phyloP scores from a whole-genome alignment of 2,329 filamentous ascomycete species.

The Exophiala sp. region DNA sequence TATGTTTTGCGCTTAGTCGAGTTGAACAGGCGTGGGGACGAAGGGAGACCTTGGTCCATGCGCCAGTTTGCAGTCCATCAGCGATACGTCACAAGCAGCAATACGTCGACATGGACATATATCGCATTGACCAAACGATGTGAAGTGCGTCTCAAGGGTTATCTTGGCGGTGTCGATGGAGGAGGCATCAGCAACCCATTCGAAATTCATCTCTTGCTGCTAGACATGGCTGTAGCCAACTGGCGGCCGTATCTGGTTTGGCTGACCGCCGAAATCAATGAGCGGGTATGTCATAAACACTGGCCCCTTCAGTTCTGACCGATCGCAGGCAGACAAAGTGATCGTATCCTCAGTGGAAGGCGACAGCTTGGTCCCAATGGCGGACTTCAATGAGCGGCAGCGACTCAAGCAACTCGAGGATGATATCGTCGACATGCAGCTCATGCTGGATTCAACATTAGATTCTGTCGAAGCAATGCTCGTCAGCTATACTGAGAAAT shows the following conservation, averaged over 20 bases:
- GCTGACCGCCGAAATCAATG: not conserved
- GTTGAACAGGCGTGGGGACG: slow-evolving; percentile 13
- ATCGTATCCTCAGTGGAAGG: not conserved
- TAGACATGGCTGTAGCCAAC: not conserved
- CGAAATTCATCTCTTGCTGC: not conserved
- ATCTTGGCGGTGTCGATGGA: not conserved
- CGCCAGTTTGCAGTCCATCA: slow-evolving; percentile 26
- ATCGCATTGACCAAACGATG: slow-evolving; percentile 15
- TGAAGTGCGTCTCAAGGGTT: not conserved
- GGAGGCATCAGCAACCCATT: not conserved
- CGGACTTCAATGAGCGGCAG: not conserved
- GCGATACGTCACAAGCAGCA: slow-evolving; percentile 1
- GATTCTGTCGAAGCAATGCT: not conserved
- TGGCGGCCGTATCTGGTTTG: not conserved
- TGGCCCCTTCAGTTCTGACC: not conserved
- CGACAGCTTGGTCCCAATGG: not conserved
- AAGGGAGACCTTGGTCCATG: slow-evolving; percentile 21
- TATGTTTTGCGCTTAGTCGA: slow-evolving; percentile 22
- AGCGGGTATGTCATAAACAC: not conserved
- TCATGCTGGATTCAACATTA: not conserved
- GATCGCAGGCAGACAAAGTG: not conserved
- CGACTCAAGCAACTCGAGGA: not conserved
- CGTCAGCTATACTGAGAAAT: not conserved
- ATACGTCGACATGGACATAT: slow-evolving; percentile 20
- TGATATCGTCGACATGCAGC: not conserved